Evolutionary conservation across 2,329 filamentous ascomycete species (phyloP).

Genomic region (Penicillium carneum): DNA sequence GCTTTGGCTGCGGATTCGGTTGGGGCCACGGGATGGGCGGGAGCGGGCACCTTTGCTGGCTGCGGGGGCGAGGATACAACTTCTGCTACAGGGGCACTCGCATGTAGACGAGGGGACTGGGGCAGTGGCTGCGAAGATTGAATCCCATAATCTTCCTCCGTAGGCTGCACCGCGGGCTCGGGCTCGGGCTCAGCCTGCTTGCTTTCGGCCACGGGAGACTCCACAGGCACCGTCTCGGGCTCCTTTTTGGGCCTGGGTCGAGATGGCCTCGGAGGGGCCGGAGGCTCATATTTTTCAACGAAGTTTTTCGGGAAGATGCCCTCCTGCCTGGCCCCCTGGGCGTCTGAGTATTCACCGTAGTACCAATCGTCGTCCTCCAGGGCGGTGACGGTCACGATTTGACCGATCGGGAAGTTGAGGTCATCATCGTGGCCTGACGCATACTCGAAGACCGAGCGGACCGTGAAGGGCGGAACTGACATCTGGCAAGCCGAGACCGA

Average conservation of each 20-base stretch:
- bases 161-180: constrained; percentile 39
- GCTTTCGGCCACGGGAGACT: constrained; percentile 36
- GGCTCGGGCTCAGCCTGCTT: constrained; percentile 46
- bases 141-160: constrained; percentile 37
- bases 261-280: constrained; percentile 82
- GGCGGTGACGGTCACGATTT: constrained; percentile 92
- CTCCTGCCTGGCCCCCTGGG: constrained; percentile 74
- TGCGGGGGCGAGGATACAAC: constrained; percentile 38
- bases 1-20: constrained; percentile 49
- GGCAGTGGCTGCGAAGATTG: constrained; percentile 28
- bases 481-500: constrained; percentile 60
- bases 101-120: constrained; percentile 33
- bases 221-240: constrained; percentile 46
- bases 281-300: constrained; percentile 93
- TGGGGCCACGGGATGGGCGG: constrained; percentile 38
- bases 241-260: constrained; percentile 76
- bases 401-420: constrained; percentile 81
- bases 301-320: constrained; percentile 97
- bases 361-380: constrained; percentile 96
- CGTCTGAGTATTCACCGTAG: constrained; percentile 82
- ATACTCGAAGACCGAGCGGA: constrained; percentile 96
- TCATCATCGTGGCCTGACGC: constrained; percentile 92
- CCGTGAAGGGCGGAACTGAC: constrained; percentile 79
- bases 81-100: constrained; percentile 39
- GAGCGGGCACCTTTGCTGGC: constrained; percentile 35